Percentiles rank a stretch among this genome's conserved stretches.
These are phyloP conservation scores for Magnolia officinalis DNA, from an alignment of 164 flowering plant genomes.

Conservation along the genomic window DNA sequence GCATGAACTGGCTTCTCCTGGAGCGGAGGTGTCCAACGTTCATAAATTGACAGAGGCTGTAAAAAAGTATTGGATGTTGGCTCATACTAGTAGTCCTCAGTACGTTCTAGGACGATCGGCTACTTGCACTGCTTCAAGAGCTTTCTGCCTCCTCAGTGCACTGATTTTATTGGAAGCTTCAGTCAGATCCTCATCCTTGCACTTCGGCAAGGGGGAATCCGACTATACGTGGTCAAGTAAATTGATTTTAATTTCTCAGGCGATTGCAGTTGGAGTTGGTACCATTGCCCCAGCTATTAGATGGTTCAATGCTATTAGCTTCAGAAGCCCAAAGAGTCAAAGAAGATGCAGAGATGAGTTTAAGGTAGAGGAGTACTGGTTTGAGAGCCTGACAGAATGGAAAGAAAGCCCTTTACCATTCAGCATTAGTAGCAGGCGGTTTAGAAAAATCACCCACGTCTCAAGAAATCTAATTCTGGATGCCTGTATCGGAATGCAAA, in stretches of 20 bases:
- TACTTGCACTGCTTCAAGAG: conserved; percentile 52
- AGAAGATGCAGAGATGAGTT: neutral
- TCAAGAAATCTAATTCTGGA: neutral
- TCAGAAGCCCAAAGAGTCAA: neutral
- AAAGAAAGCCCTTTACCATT: conserved; percentile 20
- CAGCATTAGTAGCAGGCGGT: neutral
- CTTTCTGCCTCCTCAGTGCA: conserved; percentile 39
- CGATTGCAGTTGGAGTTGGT: neutral
- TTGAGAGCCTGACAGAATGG: conserved; percentile 28
- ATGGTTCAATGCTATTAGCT: neutral
- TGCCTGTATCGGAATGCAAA: conserved; percentile 38
- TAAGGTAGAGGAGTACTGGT: conserved; percentile 41
- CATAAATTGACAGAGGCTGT: conserved; percentile 31
- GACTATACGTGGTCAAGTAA: conserved; percentile 52
- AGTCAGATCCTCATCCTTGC: conserved; percentile 24
- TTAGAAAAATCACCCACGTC: neutral
- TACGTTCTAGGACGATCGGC: conserved; percentile 51
- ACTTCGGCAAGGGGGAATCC: conserved; percentile 44
- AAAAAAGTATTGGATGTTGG: conserved; percentile 53
- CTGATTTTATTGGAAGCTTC: conserved; percentile 37
- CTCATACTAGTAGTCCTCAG: conserved; percentile 49
- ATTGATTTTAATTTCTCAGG: neutral
- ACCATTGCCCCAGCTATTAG: neutral
- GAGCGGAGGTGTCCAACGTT: neutral
- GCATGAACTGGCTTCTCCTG: neutral